phyloP scores from a whole-genome alignment of 257 asterid species.

The Plectranthus barbatus region DNA sequence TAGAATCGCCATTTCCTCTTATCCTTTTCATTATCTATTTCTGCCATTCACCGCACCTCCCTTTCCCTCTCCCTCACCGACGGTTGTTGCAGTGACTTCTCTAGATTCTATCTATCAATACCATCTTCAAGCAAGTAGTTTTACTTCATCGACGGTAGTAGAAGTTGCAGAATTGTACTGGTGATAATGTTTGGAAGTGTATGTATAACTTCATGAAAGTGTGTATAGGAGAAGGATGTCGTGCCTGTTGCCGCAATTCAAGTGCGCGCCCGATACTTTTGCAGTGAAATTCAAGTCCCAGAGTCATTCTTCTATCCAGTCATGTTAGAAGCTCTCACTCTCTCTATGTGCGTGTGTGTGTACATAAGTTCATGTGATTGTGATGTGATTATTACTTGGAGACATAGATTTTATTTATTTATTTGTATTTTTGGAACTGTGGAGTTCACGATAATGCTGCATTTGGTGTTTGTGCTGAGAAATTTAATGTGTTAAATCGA shows the following conservation, averaged over 20 bases:
- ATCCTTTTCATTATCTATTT: constrained; percentile 51
- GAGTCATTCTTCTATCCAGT: constrained; percentile 30
- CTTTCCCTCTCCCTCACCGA: constrained; percentile 3
- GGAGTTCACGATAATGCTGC: constrained; percentile 13
- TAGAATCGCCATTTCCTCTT: constrained; percentile 26
- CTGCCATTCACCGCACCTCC: constrained; percentile 14
- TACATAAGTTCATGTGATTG: background rate
- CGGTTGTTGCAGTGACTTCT: background rate
- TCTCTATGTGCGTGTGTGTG: too few relatives aligned
- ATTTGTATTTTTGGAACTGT: constrained; percentile 7
- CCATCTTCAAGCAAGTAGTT: background rate
- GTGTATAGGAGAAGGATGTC: constrained; percentile 49
- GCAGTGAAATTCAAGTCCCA: constrained; percentile 54
- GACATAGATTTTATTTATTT: too few relatives aligned
- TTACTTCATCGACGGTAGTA: constrained; percentile 11
- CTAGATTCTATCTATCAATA: background rate
- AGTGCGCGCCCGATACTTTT: constrained; percentile 78
- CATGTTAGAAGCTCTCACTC: too few relatives aligned
- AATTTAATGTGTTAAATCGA: background rate
- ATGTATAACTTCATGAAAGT: constrained; percentile 16
- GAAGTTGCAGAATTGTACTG: background rate
- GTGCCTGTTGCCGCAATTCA: constrained; percentile 90
- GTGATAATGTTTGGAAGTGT: constrained; percentile 4
- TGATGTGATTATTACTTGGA: background rate
- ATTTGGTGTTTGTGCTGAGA: background rate